A percentile compares a stretch with the other conserved stretches of the same genome.
These are phyloP conservation scores for Sugiyamaella novakii DNA, from an alignment of 1,139 yeast genomes.

Conservation along the genomic window DNA sequence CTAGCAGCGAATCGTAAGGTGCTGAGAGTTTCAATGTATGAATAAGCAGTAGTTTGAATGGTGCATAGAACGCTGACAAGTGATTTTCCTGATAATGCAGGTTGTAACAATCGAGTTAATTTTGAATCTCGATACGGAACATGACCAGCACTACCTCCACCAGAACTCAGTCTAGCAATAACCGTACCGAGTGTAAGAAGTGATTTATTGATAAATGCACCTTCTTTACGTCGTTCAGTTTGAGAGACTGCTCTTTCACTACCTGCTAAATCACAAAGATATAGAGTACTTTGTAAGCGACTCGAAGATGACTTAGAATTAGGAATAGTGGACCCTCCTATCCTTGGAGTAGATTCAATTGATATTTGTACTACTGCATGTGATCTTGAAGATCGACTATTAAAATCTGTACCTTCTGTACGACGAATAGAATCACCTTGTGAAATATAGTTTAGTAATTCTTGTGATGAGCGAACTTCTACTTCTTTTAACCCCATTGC, in stretches of 20 bases:
- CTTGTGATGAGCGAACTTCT: slow-evolving; percentile 56
- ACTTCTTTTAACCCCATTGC: slow-evolving; percentile 76
- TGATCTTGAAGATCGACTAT: slow-evolving; percentile 80
- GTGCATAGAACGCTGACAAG: slow-evolving; percentile 89
- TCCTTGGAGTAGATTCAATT: slow-evolving; percentile 48
- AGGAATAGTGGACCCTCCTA: slow-evolving; percentile 25
- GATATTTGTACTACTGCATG: slow-evolving; percentile 86
- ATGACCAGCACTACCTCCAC: slow-evolving; percentile 49
- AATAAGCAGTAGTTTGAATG: slow-evolving; percentile 63
- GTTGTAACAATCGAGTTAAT: slow-evolving; percentile 82
- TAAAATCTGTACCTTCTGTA: slow-evolving; percentile 88
- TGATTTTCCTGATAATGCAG: slow-evolving; percentile 86
- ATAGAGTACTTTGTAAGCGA: slow-evolving; percentile 56
- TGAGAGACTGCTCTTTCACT: slow-evolving; percentile 88
- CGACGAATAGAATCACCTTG: slow-evolving; percentile 74
- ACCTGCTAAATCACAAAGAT: slow-evolving; percentile 94
- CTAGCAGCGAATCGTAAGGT: slow-evolving; percentile 91
- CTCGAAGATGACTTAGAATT: slow-evolving; percentile 43
- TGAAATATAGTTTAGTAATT: slow-evolving; percentile 61
- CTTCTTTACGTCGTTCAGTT: slow-evolving; percentile 84
- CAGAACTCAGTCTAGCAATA: slow-evolving; percentile 61
- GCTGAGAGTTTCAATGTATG: slow-evolving; percentile 76
- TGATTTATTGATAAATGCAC: slow-evolving; percentile 88
- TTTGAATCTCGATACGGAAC: slow-evolving; percentile 93
- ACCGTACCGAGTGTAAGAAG: slow-evolving; percentile 87